These are phyloP conservation scores for Oleoguttula mirabilis DNA, from an alignment of 495 filamentous ascomycete species.

Conservation along the genomic window DNA sequence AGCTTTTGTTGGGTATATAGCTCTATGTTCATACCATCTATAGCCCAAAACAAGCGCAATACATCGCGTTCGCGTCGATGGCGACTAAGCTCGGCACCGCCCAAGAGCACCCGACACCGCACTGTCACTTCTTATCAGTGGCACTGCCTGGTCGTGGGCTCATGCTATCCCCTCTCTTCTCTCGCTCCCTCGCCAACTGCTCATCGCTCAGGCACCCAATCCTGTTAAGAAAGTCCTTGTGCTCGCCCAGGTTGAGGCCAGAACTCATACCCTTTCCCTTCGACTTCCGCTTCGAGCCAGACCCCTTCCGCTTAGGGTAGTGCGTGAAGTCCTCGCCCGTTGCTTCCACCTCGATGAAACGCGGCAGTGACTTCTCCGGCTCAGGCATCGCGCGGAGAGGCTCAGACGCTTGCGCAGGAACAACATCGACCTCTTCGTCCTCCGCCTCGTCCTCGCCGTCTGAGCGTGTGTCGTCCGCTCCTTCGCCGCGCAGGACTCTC, in stretches of 20 bases:
- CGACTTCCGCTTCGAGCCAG: conserved; percentile 1
- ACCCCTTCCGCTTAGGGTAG: background rate
- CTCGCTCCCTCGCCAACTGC: conserved; percentile 18
- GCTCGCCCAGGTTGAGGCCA: conserved; percentile 16
- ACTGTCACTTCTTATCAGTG: too few species aligned
- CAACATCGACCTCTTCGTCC: conserved; percentile 40
- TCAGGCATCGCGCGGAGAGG: background rate
- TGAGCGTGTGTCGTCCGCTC: conserved; percentile 75
- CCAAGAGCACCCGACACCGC: too few species aligned
- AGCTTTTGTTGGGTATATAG: too few species aligned
- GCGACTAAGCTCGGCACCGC: too few species aligned
- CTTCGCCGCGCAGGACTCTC: conserved; percentile 59
- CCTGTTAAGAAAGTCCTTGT: conserved; percentile 19
- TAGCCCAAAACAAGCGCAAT: too few species aligned
- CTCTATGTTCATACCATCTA: too few species aligned
- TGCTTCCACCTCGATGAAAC: conserved; percentile 18
- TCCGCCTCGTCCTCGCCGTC: conserved; percentile 69
- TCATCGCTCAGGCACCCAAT: conserved; percentile 21
- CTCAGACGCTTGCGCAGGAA: background rate
- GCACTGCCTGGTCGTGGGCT: conserved; percentile 2
- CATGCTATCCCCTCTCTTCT: conserved; percentile 14
- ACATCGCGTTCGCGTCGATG: too few species aligned
- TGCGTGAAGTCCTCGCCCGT: conserved; percentile 1
- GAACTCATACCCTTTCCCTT: conserved; percentile 16
- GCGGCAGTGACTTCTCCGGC: background rate